These are phyloP conservation scores for Monsonia emarginata DNA, from an alignment of 441 rosid genomes.

Conservation along the genomic window DNA sequence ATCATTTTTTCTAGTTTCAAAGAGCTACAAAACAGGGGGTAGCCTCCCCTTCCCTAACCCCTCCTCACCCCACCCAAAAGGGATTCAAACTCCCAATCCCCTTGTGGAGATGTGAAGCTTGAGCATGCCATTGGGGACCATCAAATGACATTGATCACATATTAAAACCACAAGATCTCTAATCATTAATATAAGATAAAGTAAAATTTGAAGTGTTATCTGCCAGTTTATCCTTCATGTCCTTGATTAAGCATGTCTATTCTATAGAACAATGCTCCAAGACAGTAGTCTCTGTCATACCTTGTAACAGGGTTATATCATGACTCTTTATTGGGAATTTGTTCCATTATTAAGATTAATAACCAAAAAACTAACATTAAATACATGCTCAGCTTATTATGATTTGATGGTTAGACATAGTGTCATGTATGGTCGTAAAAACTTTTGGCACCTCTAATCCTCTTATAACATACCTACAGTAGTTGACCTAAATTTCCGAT, in stretches of 20 bases:
- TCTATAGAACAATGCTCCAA: not conserved
- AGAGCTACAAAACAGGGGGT: too few species aligned
- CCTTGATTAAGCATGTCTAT: not conserved
- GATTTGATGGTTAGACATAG: not conserved
- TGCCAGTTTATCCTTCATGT: not conserved
- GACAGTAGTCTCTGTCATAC: not conserved
- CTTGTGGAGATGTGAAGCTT: too few species aligned
- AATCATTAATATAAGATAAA: not conserved
- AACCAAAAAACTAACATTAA: not conserved
- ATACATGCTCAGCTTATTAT: not conserved
- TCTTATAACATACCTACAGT: not conserved
- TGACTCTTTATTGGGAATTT: not conserved
- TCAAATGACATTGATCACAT: too few species aligned
- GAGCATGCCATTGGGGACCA: too few species aligned
- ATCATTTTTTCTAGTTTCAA: too few species aligned
- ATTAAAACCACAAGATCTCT: not conserved
- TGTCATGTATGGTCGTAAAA: not conserved
- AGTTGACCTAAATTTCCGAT: not conserved
- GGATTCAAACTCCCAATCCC: too few species aligned
- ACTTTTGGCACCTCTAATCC: not conserved
- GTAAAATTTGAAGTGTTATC: not conserved
- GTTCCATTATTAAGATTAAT: not conserved
- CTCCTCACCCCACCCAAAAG: too few species aligned
- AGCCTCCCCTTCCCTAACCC: too few species aligned
- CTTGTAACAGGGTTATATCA: not conserved